phyloP scores from a whole-genome alignment of 106 monocot species.

The Xerophyta viscosa region DNA sequence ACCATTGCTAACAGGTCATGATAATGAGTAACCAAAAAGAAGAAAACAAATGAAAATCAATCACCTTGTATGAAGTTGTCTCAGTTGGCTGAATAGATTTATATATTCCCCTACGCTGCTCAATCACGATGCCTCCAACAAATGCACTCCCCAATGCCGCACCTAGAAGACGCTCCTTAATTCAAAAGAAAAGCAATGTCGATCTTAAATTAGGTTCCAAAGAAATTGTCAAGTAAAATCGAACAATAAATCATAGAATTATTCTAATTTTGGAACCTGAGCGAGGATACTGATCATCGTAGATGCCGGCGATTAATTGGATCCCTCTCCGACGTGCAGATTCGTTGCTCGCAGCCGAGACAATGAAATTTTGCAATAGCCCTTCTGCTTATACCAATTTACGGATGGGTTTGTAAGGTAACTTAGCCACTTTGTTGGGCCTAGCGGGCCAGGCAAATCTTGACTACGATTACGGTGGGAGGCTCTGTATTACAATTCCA shows the following conservation, averaged over 20 bases:
- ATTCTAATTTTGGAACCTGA: conserved; percentile 22
- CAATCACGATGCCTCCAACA: conserved; percentile 29
- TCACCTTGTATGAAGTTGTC: conserved; percentile 6
- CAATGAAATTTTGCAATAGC: too few species aligned
- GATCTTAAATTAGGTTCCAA: too few species aligned
- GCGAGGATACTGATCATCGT: conserved; percentile 45
- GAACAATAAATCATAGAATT: too few species aligned
- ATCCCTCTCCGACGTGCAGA: too few species aligned
- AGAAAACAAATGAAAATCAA: not conserved
- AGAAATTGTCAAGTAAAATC: too few species aligned
- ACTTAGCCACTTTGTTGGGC: too few species aligned
- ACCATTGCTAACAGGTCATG: not conserved
- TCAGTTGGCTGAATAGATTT: conserved; percentile 20
- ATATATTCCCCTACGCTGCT: conserved; percentile 48
- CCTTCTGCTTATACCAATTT: too few species aligned
- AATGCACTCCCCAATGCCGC: conserved; percentile 36
- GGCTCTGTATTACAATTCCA: too few species aligned
- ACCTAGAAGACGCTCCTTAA: conserved; percentile 68
- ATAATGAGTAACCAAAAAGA: not conserved
- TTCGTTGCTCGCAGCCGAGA: not conserved
- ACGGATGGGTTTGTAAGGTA: too few species aligned
- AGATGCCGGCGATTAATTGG: not conserved
- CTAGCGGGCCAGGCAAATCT: too few species aligned
- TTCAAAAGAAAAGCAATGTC: too few species aligned
- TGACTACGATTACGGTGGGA: too few species aligned